Percentiles rank a stretch among this genome's conserved stretches.
Conservation (phyloP, 1,284 basidiomycete genomes). For the Singerocomus rubriflavus region DNA sequence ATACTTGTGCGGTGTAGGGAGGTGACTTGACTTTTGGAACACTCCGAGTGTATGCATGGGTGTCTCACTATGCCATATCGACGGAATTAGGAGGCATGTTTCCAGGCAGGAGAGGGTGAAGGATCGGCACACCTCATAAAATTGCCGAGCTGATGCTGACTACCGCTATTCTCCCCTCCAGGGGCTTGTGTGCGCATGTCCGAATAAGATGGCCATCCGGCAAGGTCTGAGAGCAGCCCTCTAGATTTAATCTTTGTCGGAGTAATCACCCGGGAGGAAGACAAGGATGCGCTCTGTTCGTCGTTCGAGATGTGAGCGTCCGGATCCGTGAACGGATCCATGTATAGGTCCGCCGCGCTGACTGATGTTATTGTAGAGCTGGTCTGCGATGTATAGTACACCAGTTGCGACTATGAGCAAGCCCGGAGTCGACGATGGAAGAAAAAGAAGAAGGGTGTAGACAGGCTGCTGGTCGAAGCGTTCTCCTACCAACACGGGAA, state of each 20-base stretch:
- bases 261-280: slow-evolving; percentile 10
- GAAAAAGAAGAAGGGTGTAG: slow-evolving; percentile 5
- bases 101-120: neutral
- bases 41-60: neutral
- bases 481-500: slow-evolving; percentile 4
- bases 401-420: neutral
- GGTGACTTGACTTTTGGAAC: slow-evolving; percentile 20
- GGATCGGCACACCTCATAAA: slow-evolving; percentile 18
- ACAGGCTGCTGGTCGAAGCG: neutral
- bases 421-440: neutral
- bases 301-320: slow-evolving; percentile 6
- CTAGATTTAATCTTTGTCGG: slow-evolving; percentile 12
- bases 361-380: neutral
- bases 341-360: neutral
- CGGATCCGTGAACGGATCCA: slow-evolving; percentile 8
- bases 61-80: slow-evolving; percentile 8
- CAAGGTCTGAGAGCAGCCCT: slow-evolving; percentile 14
- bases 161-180: slow-evolving; percentile 9
- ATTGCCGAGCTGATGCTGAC: slow-evolving; percentile 8
- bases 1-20: slow-evolving; percentile 29
- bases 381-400: neutral
- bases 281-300: slow-evolving; percentile 3
- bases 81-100: slow-evolving; percentile 1
- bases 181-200: slow-evolving; percentile 17
- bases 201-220: slow-evolving; percentile 18